Conservation (phyloP, 371 early-diverging fungal species). For the Entomophthora muscae region DNA sequence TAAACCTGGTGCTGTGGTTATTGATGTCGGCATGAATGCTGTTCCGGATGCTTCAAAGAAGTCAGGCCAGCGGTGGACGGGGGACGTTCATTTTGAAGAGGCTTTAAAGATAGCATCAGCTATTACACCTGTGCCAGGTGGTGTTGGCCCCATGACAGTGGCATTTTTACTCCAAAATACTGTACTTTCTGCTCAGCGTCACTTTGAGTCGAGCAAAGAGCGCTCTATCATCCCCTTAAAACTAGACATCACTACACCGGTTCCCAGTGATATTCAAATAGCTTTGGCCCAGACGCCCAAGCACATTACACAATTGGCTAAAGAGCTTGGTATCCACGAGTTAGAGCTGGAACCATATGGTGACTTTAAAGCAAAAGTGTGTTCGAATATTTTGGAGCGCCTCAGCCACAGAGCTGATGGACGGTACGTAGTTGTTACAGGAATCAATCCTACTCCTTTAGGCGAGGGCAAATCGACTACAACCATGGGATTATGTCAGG, state of each 20-base stretch:
- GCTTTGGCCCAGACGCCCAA: conserved; percentile 77
- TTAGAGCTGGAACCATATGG: conserved; percentile 79
- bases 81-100: conserved; percentile 71
- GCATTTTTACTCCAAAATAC: conserved; percentile 86
- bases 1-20: conserved; percentile 76
- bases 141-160: conserved; percentile 95
- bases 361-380: conserved; percentile 75
- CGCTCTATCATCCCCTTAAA: conserved; percentile 37
- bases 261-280: conserved; percentile 71
- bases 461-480: conserved; percentile 97
- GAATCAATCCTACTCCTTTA: conserved; percentile 93
- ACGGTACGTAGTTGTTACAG: conserved; percentile 89
- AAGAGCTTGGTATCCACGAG: conserved; percentile 58
- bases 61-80: conserved; percentile 73
- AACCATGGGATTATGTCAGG: conserved; percentile 84
- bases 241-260: conserved; percentile 40
- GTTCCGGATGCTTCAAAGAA: conserved; percentile 68
- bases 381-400: conserved; percentile 58
- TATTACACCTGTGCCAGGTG: conserved; percentile 92
- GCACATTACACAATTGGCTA: conserved; percentile 51
- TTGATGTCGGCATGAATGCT: conserved; percentile 89
- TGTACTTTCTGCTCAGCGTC: conserved; percentile 50
- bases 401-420: conserved; percentile 61
- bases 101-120: conserved; percentile 46
- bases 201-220: conserved; percentile 29